Evolutionary conservation across 2,329 filamentous ascomycete species (phyloP), one percentile per base, ranked within the genome.

Genomic region (Pseudopithomyces chartarum): DNA sequence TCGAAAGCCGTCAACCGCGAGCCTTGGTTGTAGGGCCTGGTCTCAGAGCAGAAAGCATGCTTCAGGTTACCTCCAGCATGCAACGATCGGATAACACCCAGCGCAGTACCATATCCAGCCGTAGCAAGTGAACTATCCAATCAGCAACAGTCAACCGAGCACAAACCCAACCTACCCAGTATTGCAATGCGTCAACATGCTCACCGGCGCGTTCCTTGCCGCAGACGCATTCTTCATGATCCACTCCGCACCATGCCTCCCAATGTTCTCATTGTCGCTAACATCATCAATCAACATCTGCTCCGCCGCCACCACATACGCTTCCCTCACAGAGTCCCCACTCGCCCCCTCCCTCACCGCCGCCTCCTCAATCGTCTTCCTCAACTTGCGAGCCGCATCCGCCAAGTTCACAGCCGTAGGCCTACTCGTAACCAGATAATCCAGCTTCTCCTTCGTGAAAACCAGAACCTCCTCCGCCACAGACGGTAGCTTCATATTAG

Each of bases 141-240:
- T 76, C 60, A 77, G 67, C 53, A 57, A 38, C 8, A 20, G 53
- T 29, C 43, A 50, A 34, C 15, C 36, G 43, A 29, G 40, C 15
- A 40, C 33, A 29, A 17, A 29, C 11, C 39, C 26, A 20, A 54
- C 66, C 60, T 81, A 90, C 87, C 95, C 95, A 20, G 95, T 99
- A 76, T 99, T 99, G 82, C 95, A 99, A 78, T 99, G 96, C 11
- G 95, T 99, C 64, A 99, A 79, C 42, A 99, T 89, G n/a, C 91
- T 91, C 46, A 97, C 79, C 62, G 82, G 81, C 66, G 77, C 81
- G 68, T 73, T 81, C 68, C 62, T 83, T 74, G 61, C 82, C 73
- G 72, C 82, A 76, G 64, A 77, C 45, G 77, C 69, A 65, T 91
- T 86, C 39, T 82, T 78, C 55, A 86, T 78, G 33, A 99, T 88